Evolutionary conservation across 2,329 filamentous ascomycete species (phyloP), one percentile per base, ranked within the genome.

Genomic region (Botrytis fragariae): DNA sequence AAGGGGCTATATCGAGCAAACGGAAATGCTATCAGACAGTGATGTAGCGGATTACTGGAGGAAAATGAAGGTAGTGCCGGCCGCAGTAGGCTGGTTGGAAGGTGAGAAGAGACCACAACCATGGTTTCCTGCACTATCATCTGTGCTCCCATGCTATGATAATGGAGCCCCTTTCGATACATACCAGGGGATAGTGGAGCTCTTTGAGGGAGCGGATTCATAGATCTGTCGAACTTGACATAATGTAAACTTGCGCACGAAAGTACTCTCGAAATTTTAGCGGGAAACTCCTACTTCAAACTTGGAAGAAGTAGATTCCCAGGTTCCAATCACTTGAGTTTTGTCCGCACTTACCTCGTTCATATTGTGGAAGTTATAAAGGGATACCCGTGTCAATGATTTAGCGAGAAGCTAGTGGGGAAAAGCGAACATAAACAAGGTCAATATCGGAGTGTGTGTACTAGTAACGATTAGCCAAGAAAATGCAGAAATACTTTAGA

Each of bases 211-310:
- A 1, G 22, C 25, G 10, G 6, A 51, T 5, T 67, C 14, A 9
- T 39, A 42, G 5, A 54, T 20, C 18, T 9, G 9, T 9, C 39
- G 25, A 1, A 25, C 3, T 25, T 32, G 3, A 22, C 12, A 25
- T 9, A 9, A 3, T 57, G 29, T 9, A n/a, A 12, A n/a, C 32
- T 39, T n/a, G 35, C 3, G 8, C 32, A 39, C 6, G 35, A 9
- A 61, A 39, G 16, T 3, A 39, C 22, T 1, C 22, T 37, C 14
- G 0, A 6, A 22, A 3, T n/a, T 18, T 18, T 39, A n/a, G 12
- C 12, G 12, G n/a, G 35, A 22, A 29, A 18, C 3, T 0, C 1
- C 3, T 9, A 29, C 6, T 29, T 18, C 14, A 29, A 29, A 18
- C 6, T 9, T 18, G 6, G 1, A 6, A 57, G 14, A 32, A 57